Conservation (phyloP, 805 yeast genomes). For the Wickerhamomyces ciferrii region DNA sequence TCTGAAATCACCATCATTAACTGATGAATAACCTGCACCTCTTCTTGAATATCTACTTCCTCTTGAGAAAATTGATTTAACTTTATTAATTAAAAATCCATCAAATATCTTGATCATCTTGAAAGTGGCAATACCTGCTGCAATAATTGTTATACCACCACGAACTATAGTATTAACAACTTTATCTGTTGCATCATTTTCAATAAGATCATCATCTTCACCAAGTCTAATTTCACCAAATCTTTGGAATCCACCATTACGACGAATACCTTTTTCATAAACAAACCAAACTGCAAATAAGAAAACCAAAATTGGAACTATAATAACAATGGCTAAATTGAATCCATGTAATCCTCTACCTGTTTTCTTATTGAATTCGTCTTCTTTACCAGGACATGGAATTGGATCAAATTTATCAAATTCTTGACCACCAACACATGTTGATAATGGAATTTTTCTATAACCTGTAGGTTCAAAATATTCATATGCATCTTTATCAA, state of each 20-base stretch:
- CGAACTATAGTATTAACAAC: slow-evolving; percentile 44
- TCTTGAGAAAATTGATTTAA: slow-evolving; percentile 14
- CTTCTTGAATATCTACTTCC: slow-evolving; percentile 15
- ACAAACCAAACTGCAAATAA: slow-evolving; percentile 44
- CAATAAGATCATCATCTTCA: slow-evolving; percentile 70
- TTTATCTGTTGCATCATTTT: slow-evolving; percentile 43
- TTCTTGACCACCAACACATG: slow-evolving; percentile 78
- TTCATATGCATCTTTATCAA: slow-evolving; percentile 48
- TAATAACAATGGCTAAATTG: slow-evolving; percentile 45
- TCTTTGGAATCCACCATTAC: slow-evolving; percentile 51
- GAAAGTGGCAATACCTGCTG: slow-evolving; percentile 24
- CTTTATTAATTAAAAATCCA: slow-evolving; percentile 9
- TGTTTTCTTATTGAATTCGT: slow-evolving; percentile 49
- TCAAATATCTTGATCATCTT: slow-evolving; percentile 23
- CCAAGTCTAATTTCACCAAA: slow-evolving; percentile 90
- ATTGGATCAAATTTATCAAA: slow-evolving; percentile 60
- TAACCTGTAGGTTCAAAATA: slow-evolving; percentile 91
- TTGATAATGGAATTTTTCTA: slow-evolving; percentile 77
- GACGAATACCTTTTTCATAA: slow-evolving; percentile 76
- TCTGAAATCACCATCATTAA: slow-evolving; percentile 15
- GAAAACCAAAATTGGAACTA: slow-evolving; percentile 43
- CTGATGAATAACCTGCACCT: slow-evolving; percentile 17
- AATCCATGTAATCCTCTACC: slow-evolving; percentile 46
- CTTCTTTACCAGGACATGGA: slow-evolving; percentile 87
- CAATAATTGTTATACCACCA: slow-evolving; percentile 29